Conservation (phyloP, 768 basidiomycete genomes). For the Daedaleopsis sinensis region DNA sequence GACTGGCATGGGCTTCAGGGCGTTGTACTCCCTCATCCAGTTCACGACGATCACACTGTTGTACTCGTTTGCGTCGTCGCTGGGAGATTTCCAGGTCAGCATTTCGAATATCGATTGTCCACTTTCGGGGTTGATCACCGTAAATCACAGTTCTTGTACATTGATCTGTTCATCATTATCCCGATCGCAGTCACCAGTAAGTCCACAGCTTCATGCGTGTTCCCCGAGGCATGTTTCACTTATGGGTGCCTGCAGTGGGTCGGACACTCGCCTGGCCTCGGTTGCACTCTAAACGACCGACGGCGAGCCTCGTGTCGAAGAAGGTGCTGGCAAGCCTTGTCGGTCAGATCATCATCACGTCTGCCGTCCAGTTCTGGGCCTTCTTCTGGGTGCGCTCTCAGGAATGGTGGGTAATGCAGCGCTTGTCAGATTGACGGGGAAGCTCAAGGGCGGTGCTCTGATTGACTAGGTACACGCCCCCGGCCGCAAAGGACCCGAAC, state of each 20-base stretch:
- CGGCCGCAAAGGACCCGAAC: constrained; percentile 46
- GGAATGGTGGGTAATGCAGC: constrained; percentile 62
- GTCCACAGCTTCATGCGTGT: constrained; percentile 34
- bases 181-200: constrained; percentile 95
- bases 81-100: constrained; percentile 93
- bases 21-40: constrained; percentile 96
- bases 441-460: not conserved
- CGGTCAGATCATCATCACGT: constrained; percentile 89
- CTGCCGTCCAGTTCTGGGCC: constrained; percentile 80
- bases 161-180: constrained; percentile 97
- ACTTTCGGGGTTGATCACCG: constrained; percentile 15
- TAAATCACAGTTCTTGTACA: constrained; percentile 81
- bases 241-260: constrained; percentile 66
- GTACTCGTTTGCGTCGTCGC: constrained; percentile 94
- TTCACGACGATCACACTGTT: constrained; percentile 97
- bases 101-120: not conserved
- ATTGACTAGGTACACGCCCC: constrained; percentile 72
- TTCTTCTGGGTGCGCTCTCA: constrained; percentile 89
- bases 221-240: constrained; percentile 9
- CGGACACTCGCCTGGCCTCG: constrained; percentile 87
- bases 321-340: constrained; percentile 92
- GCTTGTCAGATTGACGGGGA: not conserved
- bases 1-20: constrained; percentile 54
- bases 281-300: constrained; percentile 89
- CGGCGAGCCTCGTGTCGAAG: constrained; percentile 93